Percentiles rank a stretch among this genome's conserved stretches.
Conservation (phyloP, 129 eudicot genomes). For the Centaurea solstitialis region DNA sequence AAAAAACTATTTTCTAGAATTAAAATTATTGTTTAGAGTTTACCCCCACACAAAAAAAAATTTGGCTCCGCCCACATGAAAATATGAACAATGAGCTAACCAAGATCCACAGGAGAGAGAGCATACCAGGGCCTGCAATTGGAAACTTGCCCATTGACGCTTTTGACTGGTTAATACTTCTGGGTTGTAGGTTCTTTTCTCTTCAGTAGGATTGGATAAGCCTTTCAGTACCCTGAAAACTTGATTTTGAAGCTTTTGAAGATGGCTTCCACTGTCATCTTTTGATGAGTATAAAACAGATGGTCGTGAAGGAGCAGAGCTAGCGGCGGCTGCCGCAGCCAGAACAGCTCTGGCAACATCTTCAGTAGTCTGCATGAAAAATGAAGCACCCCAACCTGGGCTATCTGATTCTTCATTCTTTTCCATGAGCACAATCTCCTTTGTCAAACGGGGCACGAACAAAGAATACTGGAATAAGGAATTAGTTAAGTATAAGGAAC, state of each 20-base stretch:
- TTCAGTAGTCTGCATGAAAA: constrained; percentile 75
- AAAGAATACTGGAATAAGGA: background rate
- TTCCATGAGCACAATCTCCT: constrained; percentile 46
- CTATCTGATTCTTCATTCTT: constrained; percentile 67
- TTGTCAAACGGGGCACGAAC: constrained; percentile 25
- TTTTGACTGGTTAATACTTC: constrained; percentile 91
- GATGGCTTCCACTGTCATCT: constrained; percentile 72
- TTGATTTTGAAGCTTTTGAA: constrained; percentile 78
- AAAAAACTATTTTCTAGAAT: too few species aligned
- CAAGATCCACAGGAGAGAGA: constrained; percentile 10
- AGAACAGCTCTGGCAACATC: constrained; percentile 81
- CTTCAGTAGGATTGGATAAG: constrained; percentile 64
- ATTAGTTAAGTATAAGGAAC: background rate
- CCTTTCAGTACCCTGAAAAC: constrained; percentile 77
- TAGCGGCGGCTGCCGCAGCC: constrained; percentile 50
- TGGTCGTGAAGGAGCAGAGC: constrained; percentile 64
- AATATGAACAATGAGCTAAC: background rate
- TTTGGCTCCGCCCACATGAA: too few species aligned
- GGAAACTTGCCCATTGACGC: constrained; percentile 99
- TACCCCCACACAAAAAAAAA: too few species aligned
- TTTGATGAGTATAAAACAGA: constrained; percentile 70
- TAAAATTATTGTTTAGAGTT: too few species aligned
- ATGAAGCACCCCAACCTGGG: constrained; percentile 87
- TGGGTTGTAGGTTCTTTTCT: constrained; percentile 69
- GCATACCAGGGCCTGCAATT: constrained; percentile 81